These are phyloP conservation scores for Cinchona pubescens DNA, from an alignment of 257 asterid genomes.

Conservation along the genomic window DNA sequence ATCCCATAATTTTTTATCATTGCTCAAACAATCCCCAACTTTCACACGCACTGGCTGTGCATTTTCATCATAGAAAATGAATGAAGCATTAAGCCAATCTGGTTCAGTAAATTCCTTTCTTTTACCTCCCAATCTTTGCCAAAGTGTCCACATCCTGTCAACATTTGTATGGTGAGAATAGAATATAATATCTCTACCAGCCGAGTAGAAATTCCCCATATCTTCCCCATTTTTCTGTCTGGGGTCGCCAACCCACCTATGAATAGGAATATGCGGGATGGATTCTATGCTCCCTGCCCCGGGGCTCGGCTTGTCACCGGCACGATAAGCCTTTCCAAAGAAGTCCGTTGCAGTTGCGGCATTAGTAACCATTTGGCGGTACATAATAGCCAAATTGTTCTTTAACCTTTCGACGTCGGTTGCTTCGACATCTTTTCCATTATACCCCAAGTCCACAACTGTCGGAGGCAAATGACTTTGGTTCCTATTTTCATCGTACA, in stretches of 20 bases:
- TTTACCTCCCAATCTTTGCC: constrained; percentile 35
- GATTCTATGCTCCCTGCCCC: constrained; percentile 23
- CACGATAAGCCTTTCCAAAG: constrained; percentile 14
- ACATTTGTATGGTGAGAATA: constrained; percentile 61
- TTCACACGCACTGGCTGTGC: constrained; percentile 40
- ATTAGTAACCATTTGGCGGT: constrained; percentile 24
- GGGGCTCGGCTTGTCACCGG: constrained; percentile 8
- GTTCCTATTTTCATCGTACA: constrained; percentile 22
- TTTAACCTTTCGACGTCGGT: not conserved
- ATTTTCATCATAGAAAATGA: constrained; percentile 55
- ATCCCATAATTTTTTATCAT: constrained; percentile 38
- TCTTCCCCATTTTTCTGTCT: constrained; percentile 16
- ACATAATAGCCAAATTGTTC: constrained; percentile 19
- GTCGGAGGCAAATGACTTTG: constrained; percentile 12
- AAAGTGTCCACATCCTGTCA: constrained; percentile 65
- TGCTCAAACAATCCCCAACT: constrained; percentile 37
- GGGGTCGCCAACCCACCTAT: constrained; percentile 19
- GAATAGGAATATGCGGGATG: constrained; percentile 24
- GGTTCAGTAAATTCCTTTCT: constrained; percentile 28
- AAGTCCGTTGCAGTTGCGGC: not conserved
- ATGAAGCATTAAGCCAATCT: constrained; percentile 48
- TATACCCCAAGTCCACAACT: constrained; percentile 6
- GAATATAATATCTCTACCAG: constrained; percentile 43
- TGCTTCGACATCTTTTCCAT: not conserved
- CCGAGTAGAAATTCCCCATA: constrained; percentile 20